Evolutionary conservation across 345 rosid species (phyloP).

Genomic region (Bruguiera sexangula): DNA sequence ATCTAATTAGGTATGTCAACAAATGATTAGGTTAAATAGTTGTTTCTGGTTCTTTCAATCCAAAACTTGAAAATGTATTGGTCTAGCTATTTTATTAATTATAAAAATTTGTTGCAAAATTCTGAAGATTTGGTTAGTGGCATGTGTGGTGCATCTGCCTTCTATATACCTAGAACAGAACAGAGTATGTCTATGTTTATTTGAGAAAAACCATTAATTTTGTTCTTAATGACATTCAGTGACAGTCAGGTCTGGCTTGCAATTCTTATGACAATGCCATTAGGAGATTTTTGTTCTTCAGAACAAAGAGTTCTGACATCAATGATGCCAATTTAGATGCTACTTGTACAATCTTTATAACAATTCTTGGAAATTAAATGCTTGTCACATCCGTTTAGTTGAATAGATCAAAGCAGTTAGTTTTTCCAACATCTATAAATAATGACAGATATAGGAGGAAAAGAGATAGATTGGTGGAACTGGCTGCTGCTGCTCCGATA

Average conservation of each 20-base stretch:
- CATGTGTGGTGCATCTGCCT: neutral
- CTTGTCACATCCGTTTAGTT: neutral
- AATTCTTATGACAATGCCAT: too few species aligned
- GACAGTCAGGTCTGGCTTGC: too few species aligned
- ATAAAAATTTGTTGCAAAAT: neutral
- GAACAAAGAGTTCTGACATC: too few species aligned
- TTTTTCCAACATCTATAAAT: neutral
- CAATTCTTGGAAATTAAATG: too few species aligned
- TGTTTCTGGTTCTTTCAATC: neutral
- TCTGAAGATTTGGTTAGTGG: neutral
- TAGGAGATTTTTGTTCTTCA: too few species aligned
- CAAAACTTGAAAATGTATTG: neutral
- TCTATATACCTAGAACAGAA: neutral
- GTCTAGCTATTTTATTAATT: neutral
- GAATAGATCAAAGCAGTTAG: slow-evolving; percentile 1
- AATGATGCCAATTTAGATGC: too few species aligned
- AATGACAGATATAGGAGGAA: slow-evolving; percentile 25
- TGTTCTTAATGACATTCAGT: too few species aligned
- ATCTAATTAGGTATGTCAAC: slow-evolving; percentile 25
- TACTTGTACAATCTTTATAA: too few species aligned
- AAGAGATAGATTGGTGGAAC: slow-evolving; percentile 29
- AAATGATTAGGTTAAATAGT: neutral
- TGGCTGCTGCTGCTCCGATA: slow-evolving; percentile 28
- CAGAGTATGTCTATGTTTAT: neutral
- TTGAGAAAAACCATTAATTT: too few species aligned